Percentiles rank a stretch among this genome's conserved stretches.
Conservation (phyloP, 371 early-diverging fungal genomes). For the Zopfochytrium polystomum region DNA sequence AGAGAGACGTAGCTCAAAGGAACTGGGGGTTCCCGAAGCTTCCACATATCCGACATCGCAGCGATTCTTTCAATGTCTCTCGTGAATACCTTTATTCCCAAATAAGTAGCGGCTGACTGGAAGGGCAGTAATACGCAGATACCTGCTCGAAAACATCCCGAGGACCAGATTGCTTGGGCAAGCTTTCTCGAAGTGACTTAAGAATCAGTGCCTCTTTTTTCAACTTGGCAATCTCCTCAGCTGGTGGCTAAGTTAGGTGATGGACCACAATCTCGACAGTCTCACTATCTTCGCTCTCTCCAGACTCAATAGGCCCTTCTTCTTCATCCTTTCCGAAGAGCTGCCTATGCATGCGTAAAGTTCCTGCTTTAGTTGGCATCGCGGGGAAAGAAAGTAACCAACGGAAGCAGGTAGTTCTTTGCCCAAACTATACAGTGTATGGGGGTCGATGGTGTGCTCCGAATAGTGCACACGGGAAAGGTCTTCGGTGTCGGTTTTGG, state of each 20-base stretch:
- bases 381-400: conserved; percentile 1
- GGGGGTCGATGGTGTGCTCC: conserved; percentile 92
- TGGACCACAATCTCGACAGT: no score
- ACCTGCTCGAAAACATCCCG: conserved; percentile 83
- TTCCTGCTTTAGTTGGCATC: neutral
- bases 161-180: no score
- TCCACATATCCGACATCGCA: conserved; percentile 90
- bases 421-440: conserved; percentile 99
- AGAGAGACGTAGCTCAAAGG: conserved; percentile 61
- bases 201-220: conserved; percentile 66
- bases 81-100: conserved; percentile 53
- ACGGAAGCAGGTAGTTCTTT: conserved; percentile 85
- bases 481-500: conserved; percentile 32
- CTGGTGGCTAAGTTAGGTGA: conserved; percentile 35
- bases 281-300: conserved; percentile 62
- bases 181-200: conserved; percentile 64
- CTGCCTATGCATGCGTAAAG: conserved; percentile 51
- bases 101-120: neutral
- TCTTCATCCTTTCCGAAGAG: conserved; percentile 82
- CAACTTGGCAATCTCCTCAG: conserved; percentile 69
- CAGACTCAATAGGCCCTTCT: conserved; percentile 54
- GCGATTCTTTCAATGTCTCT: conserved; percentile 75
- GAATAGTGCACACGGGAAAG: conserved; percentile 89
- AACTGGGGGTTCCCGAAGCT: conserved; percentile 64
- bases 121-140: neutral